Conservation (phyloP, 225 moss, liverwort and hornwort genomes). For the Rhytidiadelphus loreus region DNA sequence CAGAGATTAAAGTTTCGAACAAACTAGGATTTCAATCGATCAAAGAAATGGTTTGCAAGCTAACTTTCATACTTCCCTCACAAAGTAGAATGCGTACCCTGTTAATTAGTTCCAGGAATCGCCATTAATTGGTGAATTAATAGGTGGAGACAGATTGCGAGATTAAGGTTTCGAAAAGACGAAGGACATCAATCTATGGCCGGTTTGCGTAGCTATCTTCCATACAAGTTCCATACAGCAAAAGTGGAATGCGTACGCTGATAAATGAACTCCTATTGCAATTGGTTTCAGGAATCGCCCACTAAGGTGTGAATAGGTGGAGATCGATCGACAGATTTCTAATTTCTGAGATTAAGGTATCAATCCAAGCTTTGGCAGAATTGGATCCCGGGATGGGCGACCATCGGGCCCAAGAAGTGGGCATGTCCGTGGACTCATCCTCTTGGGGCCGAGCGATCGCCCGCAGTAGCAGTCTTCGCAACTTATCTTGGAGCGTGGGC, state of each 20-base stretch:
- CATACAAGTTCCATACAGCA: background rate
- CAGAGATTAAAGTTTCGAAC: background rate
- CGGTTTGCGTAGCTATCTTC: background rate
- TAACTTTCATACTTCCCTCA: no score
- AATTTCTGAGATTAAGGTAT: background rate
- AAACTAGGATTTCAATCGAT: background rate
- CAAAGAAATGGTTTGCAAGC: background rate
- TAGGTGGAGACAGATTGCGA: background rate
- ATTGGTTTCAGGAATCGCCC: background rate
- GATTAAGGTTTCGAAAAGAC: background rate
- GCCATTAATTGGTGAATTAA: background rate
- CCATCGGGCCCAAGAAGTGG: background rate
- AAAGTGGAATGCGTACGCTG: background rate
- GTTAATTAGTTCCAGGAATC: background rate
- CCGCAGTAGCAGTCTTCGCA: conserved; percentile 3
- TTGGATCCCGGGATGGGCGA: background rate
- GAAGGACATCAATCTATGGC: no score
- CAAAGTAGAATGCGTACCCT: background rate
- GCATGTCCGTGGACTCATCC: background rate
- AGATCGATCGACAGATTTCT: background rate
- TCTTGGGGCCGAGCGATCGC: background rate
- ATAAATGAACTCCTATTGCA: background rate
- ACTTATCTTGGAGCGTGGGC: conserved; percentile 3
- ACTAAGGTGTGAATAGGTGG: background rate
- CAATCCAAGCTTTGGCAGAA: background rate